Base-by-base conservation (phyloP, 306 rosid genomes). In the Ormosia emarginata region DNA sequence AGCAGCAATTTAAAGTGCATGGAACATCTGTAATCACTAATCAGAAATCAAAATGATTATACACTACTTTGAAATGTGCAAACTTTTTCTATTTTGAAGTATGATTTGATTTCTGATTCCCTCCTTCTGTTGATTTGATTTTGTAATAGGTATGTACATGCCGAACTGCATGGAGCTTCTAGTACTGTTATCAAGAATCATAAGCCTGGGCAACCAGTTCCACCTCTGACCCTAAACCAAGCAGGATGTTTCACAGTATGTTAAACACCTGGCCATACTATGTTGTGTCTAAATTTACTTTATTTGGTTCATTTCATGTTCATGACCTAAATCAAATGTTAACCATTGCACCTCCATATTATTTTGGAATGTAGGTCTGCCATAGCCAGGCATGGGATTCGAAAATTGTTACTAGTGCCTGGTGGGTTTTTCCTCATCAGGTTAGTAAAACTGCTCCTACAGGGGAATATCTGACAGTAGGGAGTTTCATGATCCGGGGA, bases 371-470 rank as follows among this genome's bases (percentile, higher is more conserved):
- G 41, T 86, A 95, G 99, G 99, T 95, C 80, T 95, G 99, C 89
- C 98, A 95, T 70, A 93, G 98, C 83, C 92, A 91, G 83, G 99
- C 97, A 66, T 95, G 99, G 99, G 97, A 95, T 87, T 92, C 98
- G n/a, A 95, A 95, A 84, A 95, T 95, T 67, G 98, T 95, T 83
- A 95, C 98, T 6, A 95, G 99, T 86, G 98, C 99, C 86, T 95
- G 97, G 99, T 95, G 99, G 97, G 99, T 93, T 88, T 87, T 91
- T 86, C 98, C 98, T 75, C 91, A 92, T 82, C 99, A 95, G 85
- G 99, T 95, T 71, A 95, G 97, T 88, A 95, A 95, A 93, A 95
- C 99, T 82, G 99, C 99, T 79, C 99, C 99, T 58, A 93, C 97
- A 2, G 99, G 98, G 76, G 99, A 95, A 84, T 95, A 95, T 89